Base-by-base conservation (phyloP, 2,329 filamentous ascomycete species). In the Beauveria sp. region DNA sequence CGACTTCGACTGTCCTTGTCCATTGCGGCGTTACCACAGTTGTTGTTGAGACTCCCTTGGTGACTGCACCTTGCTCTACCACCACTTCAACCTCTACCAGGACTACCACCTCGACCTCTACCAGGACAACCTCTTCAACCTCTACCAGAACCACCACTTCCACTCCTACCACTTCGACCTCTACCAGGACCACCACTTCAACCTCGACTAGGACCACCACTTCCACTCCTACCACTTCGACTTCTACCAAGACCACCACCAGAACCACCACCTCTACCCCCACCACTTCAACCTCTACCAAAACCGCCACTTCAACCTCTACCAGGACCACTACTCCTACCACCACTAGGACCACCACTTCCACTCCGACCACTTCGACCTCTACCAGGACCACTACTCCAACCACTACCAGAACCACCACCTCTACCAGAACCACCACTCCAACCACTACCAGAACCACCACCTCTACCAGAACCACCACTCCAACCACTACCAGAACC, bases 11-110 rank as follows among this genome's bases (percentile, higher is more conserved):
- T n/a, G 20, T 22, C 49, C 28, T 60, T n/a, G 26, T n/a, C 40
- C 24, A 31, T 12, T 60, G 58, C 26, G 58, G 58, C 4, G 16
- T 45, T 18, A 60, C 58, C 1, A 60, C 58, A 2, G 50, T 60
- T 18, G 40, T 54, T 10, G 40, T 60, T 40, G 49, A 60, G 28
- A 60, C 42, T 24, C 58, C 58, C 18, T 28, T 60, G 31, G n/a
- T 38, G 7, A 60, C 40, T 31, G 18, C 20, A 22, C 49, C 34
- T 22, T 60, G 57, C 38, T 3, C 53, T 34, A 18, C 53, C 18
- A 56, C 40, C 40, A 28, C 53, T 20, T 46, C 56, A 12, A 52
- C 57, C 22, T 38, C 48, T 7, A 20, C 26, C 8, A 24, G 34
- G 4, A 28, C 57, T 18, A 48, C 42, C 5, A 22, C 24, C 55